A percentile compares a stretch with the other conserved stretches of the same genome.
Evolutionary conservation across 2,329 filamentous ascomycete genomes (phyloP).

Genomic region (Ceratocystis harringtonii): DNA sequence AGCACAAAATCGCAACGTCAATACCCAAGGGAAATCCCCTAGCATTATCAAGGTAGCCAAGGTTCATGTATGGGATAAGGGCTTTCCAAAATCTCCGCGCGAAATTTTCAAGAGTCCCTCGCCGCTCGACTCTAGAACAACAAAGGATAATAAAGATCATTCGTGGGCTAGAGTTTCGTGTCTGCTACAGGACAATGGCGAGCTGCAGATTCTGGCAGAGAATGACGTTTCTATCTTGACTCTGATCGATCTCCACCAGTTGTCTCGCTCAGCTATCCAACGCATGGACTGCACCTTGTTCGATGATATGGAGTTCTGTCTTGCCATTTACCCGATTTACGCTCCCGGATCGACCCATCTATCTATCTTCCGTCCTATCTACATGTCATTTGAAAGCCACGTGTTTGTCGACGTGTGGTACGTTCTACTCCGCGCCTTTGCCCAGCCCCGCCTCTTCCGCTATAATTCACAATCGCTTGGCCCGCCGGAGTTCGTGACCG

Average conservation of each 20-base stretch:
- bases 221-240: slow-evolving; percentile 67
- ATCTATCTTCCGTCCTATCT: slow-evolving; percentile 72
- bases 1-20: slow-evolving; percentile 5
- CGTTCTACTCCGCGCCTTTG: slow-evolving; percentile 77
- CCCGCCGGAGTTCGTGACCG: slow-evolving; percentile 29
- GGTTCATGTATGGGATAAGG: slow-evolving; percentile 81
- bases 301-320: slow-evolving; percentile 72
- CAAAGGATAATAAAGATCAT: slow-evolving; percentile 19
- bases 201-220: slow-evolving; percentile 80
- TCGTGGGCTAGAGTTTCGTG: slow-evolving; percentile 77
- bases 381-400: slow-evolving; percentile 71
- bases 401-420: slow-evolving; percentile 97
- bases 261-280: slow-evolving; percentile 82
- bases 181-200: slow-evolving; percentile 85
- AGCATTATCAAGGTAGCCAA: slow-evolving; percentile 94
- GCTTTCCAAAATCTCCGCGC: slow-evolving; percentile 38
- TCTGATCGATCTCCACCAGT: slow-evolving; percentile 71
- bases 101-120: slow-evolving; percentile 43
- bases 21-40: slow-evolving; percentile 19
- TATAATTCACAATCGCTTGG: slow-evolving; percentile 32
- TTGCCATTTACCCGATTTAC: slow-evolving; percentile 92
- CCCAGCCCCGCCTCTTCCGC: slow-evolving; percentile 79
- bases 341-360: slow-evolving; percentile 57
- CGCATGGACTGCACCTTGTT: slow-evolving; percentile 79
- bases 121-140: slow-evolving; percentile 39